phyloP scores from a whole-genome alignment of 805 yeast species.

The Wilhelminamyces savonicus region DNA sequence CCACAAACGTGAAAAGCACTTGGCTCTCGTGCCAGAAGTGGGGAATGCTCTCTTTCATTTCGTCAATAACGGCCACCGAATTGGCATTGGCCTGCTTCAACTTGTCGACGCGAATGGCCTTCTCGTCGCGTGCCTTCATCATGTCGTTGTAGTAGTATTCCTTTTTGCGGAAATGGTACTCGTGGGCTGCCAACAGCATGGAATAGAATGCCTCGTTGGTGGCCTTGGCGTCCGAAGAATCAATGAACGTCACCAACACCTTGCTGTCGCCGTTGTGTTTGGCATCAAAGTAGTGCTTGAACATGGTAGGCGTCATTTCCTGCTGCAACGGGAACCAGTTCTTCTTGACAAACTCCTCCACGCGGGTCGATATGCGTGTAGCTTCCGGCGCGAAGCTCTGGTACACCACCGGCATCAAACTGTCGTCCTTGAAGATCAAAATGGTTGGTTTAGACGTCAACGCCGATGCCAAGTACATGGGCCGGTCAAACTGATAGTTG shows the following conservation, averaged over 20 bases:
- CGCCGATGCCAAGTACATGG: slow-evolving; percentile 44
- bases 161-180: slow-evolving; percentile 40
- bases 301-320: slow-evolving; percentile 40
- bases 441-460: slow-evolving; percentile 59
- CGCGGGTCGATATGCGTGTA: slow-evolving; percentile 42
- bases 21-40: slow-evolving; percentile 38
- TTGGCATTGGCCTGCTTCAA: slow-evolving; percentile 41
- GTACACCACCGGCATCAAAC: slow-evolving; percentile 44
- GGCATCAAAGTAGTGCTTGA: slow-evolving; percentile 29
- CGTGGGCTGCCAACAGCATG: slow-evolving; percentile 42
- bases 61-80: slow-evolving; percentile 38
- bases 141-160: slow-evolving; percentile 32
- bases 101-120: slow-evolving; percentile 36
- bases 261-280: slow-evolving; percentile 25
- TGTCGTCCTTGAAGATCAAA: slow-evolving; percentile 52
- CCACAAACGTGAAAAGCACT: slow-evolving; percentile 44
- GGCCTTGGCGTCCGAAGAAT: slow-evolving; percentile 27
- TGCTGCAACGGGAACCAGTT: slow-evolving; percentile 47
- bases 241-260: slow-evolving; percentile 44
- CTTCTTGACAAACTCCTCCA: slow-evolving; percentile 44
- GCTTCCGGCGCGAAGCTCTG: slow-evolving; percentile 63
- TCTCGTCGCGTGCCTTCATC: slow-evolving; percentile 21
- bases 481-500: slow-evolving; percentile 33
- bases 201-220: slow-evolving; percentile 30
- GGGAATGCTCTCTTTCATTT: slow-evolving; percentile 45